Evolutionary conservation across 768 basidiomycete genomes (phyloP), one percentile per base, ranked within the genome.

Genomic region (Xerocomellus dryophilus): DNA sequence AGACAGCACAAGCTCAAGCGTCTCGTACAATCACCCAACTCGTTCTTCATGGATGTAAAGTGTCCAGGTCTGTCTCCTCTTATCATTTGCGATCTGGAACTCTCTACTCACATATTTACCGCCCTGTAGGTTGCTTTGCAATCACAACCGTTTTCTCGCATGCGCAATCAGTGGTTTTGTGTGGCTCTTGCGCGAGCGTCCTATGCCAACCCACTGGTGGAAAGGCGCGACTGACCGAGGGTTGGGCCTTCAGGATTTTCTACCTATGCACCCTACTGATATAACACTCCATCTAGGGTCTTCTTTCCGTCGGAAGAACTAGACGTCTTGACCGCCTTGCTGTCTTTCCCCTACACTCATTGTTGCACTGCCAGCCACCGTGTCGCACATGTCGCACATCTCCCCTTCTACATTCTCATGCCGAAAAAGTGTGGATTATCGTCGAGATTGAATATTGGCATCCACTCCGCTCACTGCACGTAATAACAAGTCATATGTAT

Each of bases 1-100:
- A 86, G 80, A 74, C 87, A 85, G 74, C 96, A 98, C 89, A 98
- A 98, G 83, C 90, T 98, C 74, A 98, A 99, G 84, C 88, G 94
- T 73, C 87, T 98, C 66, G 97, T 99, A 65, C 97, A 98, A 77
- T 88, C 88, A 49, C 97, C 97, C 61, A 93, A 98, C 78, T 98
- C 96, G 34, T 98, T 92, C 79, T 98, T 98, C 79, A 98, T 99
- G 97, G 97, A 99, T 68, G 95, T 98, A 66, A 99, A 98, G 77
- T 98, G 96, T 78, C 87, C 96, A 65, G 94, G 92, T 93, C 57
- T 55, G 86, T 76, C 25, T 27, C n/a, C 17, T 34, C 34, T 27
- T 8, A 14, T 18, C 11, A 9, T 11, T 31, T 25, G 23, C n/a
- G n/a, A 35, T 44, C 17, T 14, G 17, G 21, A 35, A 34, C 23